These are phyloP conservation scores for Tilletia walkeri DNA, from an alignment of 1,284 basidiomycete species.

Conservation along the genomic window DNA sequence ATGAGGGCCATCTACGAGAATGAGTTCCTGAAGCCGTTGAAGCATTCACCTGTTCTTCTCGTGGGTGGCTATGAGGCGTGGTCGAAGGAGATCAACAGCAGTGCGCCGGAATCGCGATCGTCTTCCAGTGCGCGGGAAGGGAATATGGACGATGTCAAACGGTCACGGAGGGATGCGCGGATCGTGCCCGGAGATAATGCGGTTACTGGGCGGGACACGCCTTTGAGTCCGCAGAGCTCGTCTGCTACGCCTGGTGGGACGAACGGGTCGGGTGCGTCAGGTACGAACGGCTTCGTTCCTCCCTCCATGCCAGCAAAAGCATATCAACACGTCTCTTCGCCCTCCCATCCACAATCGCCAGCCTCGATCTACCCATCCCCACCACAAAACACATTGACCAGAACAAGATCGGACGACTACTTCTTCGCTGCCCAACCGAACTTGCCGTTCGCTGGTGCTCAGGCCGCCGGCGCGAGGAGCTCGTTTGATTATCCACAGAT, in stretches of 20 bases:
- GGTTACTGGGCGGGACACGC: neutral
- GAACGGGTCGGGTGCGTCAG: neutral
- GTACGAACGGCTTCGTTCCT: conserved; percentile 20
- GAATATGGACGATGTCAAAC: conserved; percentile 11
- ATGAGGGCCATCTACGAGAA: conserved; percentile 43
- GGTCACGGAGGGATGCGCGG: conserved; percentile 6
- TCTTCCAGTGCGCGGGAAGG: conserved; percentile 2
- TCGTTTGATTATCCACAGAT: conserved; percentile 47
- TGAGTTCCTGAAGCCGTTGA: conserved; percentile 59
- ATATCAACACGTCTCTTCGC: conserved; percentile 29
- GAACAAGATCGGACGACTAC: conserved; percentile 16
- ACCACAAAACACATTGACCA: neutral
- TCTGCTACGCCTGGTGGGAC: neutral
- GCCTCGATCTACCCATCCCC: neutral
- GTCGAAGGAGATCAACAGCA: conserved; percentile 67
- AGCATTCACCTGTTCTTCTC: conserved; percentile 76
- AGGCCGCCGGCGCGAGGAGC: conserved; percentile 23
- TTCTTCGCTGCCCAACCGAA: conserved; percentile 20
- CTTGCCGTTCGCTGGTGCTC: conserved; percentile 5
- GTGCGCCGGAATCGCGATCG: conserved; percentile 46
- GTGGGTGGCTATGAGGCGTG: conserved; percentile 83
- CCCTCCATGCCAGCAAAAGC: conserved; percentile 43
- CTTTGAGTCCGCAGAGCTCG: neutral
- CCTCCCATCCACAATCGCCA: conserved; percentile 10
- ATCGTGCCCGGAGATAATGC: conserved; percentile 16